These are phyloP conservation scores for Vickermania ingenoplastis DNA, from an alignment of 208 protist genomes.

Conservation along the genomic window DNA sequence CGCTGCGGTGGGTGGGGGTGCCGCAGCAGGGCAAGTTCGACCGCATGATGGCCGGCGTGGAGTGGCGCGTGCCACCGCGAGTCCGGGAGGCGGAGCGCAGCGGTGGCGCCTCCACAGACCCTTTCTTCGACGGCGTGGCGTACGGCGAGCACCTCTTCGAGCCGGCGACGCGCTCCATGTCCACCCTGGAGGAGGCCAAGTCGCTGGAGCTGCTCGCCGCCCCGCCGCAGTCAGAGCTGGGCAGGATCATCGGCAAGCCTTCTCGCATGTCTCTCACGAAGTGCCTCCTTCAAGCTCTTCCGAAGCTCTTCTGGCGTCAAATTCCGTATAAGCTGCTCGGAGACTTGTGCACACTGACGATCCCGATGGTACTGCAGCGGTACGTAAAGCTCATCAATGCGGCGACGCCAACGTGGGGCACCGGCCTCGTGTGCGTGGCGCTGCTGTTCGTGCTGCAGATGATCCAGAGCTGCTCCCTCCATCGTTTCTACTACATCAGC, in stretches of 20 bases:
- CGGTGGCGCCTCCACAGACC: constrained; percentile 8
- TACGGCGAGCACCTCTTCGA: constrained; percentile 62
- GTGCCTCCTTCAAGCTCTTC: constrained; percentile 19
- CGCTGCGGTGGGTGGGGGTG: constrained; percentile 50
- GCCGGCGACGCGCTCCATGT: constrained; percentile 18
- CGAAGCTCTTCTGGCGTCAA: constrained; percentile 22
- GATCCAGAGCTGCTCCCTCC: constrained; percentile 27
- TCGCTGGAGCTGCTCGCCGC: constrained; percentile 15
- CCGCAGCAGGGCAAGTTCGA: constrained; percentile 44
- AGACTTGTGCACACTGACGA: constrained; percentile 30
- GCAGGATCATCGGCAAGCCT: constrained; percentile 11
- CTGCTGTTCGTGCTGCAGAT: constrained; percentile 31
- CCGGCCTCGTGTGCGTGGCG: constrained; percentile 31
- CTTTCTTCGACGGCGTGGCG: constrained; percentile 37
- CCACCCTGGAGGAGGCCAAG: constrained; percentile 43
- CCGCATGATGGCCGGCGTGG: constrained; percentile 50
- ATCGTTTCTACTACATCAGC: constrained; percentile 45
- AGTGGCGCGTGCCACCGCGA: constrained; percentile 38
- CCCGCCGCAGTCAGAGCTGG: constrained; percentile 1
- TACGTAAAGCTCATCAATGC: constrained; percentile 22
- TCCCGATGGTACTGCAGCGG: constrained; percentile 44
- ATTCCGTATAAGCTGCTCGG: constrained; percentile 37
- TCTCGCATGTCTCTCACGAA: constrained; percentile 5
- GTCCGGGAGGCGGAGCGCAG: constrained; percentile 10
- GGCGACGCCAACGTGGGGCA: constrained; percentile 8